phyloP scores from a whole-genome alignment of 805 yeast genomes.

The Starmerella powellii region DNA sequence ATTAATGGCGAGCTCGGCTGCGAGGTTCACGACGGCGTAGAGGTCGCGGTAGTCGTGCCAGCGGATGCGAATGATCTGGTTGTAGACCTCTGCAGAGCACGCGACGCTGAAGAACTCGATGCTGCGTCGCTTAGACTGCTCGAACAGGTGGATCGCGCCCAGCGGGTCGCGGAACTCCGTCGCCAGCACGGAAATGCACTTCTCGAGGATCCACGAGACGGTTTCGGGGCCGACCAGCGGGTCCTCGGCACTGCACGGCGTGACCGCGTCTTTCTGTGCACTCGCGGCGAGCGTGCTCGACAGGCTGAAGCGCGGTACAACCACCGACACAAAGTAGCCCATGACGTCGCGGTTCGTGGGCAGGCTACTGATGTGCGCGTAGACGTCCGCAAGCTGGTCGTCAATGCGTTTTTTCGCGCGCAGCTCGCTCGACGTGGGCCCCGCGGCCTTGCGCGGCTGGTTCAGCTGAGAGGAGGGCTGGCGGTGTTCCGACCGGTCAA shows the following conservation, averaged over 20 bases:
- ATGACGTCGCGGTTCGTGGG: slow-evolving; percentile 23
- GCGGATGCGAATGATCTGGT: slow-evolving; percentile 29
- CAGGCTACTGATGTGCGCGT: slow-evolving; percentile 20
- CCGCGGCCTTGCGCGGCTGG: neutral
- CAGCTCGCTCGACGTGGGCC: neutral
- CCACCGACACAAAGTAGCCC: slow-evolving; percentile 18
- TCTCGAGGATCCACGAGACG: slow-evolving; percentile 8
- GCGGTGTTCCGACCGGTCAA: slow-evolving; percentile 3
- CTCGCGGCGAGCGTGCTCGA: neutral
- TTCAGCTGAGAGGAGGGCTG: neutral
- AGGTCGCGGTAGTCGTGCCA: slow-evolving; percentile 34
- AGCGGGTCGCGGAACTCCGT: slow-evolving; percentile 25
- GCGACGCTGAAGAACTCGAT: slow-evolving; percentile 31
- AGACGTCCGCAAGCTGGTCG: slow-evolving; percentile 12
- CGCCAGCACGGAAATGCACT: slow-evolving; percentile 17
- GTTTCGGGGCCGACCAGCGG: slow-evolving; percentile 13
- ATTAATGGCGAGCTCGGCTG: slow-evolving; percentile 35
- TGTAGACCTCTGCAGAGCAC: slow-evolving; percentile 33
- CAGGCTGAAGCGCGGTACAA: slow-evolving; percentile 17
- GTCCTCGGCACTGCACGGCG: neutral
- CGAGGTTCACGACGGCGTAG: slow-evolving; percentile 27
- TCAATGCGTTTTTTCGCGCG: slow-evolving; percentile 1
- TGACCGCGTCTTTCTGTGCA: neutral
- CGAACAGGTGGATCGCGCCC: slow-evolving; percentile 32
- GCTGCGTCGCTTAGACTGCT: slow-evolving; percentile 28